Percentiles rank a stretch among this genome's conserved stretches.
phyloP scores from a whole-genome alignment of 176 grass and related monocot species.

The Carex pumila region DNA sequence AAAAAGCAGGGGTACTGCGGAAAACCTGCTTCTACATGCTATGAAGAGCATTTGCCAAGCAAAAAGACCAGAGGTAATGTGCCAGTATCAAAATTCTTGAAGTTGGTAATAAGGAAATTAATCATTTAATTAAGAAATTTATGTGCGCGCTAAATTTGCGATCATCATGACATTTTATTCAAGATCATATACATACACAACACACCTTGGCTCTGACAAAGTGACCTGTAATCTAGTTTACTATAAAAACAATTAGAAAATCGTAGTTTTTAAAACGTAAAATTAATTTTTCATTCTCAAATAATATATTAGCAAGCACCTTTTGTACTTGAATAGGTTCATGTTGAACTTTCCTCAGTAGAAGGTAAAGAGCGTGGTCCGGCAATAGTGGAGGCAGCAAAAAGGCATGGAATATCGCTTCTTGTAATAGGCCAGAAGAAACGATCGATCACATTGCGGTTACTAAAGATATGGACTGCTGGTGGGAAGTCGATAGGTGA shows the following conservation, averaged over 20 bases:
- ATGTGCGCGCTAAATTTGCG: neutral
- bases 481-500: neutral
- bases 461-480: conserved; percentile 49
- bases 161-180: neutral
- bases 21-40: conserved; percentile 36
- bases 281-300: neutral
- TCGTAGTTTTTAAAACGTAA: neutral
- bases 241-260: neutral
- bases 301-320: neutral
- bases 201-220: neutral
- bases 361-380: conserved; percentile 55
- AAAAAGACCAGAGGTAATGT: conserved; percentile 66
- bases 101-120: too few relatives aligned
- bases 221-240: neutral
- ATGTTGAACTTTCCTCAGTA: conserved; percentile 35
- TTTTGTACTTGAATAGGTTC: conserved; percentile 20
- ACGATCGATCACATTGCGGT: conserved; percentile 44
- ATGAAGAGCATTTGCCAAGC: conserved; percentile 76
- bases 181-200: neutral
- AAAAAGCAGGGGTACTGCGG: conserved; percentile 19
- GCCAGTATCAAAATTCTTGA: neutral
- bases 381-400: conserved; percentile 52
- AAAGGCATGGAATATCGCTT: conserved; percentile 43
- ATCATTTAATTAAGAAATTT: too few relatives aligned
- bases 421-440: conserved; percentile 70